phyloP scores from a whole-genome alignment of 2,329 filamentous ascomycete genomes.

The Xylariomycetidae sp. region DNA sequence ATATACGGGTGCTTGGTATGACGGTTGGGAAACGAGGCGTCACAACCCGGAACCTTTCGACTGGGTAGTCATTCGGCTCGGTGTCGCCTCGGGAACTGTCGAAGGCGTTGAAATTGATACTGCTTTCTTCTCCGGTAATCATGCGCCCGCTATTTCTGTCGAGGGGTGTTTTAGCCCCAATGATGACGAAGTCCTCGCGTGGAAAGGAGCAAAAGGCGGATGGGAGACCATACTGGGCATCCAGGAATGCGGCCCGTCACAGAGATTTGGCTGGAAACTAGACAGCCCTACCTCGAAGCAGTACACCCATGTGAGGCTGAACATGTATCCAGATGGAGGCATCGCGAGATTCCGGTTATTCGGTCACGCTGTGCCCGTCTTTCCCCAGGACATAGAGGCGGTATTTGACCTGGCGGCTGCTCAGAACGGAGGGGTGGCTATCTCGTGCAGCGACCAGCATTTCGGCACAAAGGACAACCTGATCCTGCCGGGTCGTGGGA shows the following conservation, averaged over 20 bases:
- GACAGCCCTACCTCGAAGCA: conserved; percentile 54
- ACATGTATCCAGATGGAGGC: conserved; percentile 83
- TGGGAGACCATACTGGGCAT: conserved; percentile 70
- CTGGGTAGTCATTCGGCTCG: conserved; percentile 62
- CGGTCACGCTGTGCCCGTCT: conserved; percentile 71
- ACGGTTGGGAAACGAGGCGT: conserved; percentile 65
- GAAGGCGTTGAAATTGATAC: conserved; percentile 77
- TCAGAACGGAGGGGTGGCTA: conserved; percentile 71
- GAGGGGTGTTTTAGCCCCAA: conserved; percentile 66
- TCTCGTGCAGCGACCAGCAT: conserved; percentile 77
- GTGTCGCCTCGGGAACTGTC: conserved; percentile 66
- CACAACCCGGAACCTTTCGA: conserved; percentile 63
- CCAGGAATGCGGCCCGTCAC: conserved; percentile 69
- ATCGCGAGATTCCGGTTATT: conserved; percentile 78
- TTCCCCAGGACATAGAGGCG: conserved; percentile 60
- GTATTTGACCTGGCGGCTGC: conserved; percentile 74
- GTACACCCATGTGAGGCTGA: conserved; percentile 74
- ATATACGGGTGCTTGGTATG: conserved; percentile 65
- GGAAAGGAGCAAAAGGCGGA: conserved; percentile 52
- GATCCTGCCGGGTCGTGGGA: conserved; percentile 70
- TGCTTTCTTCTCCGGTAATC: conserved; percentile 76
- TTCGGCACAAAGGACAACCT: conserved; percentile 79
- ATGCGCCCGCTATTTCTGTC: conserved; percentile 74
- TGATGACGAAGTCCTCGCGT: conserved; percentile 60
- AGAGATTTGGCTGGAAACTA: conserved; percentile 70